phyloP scores from a whole-genome alignment of 148 eudicot genomes.

The Cornus controversa region DNA sequence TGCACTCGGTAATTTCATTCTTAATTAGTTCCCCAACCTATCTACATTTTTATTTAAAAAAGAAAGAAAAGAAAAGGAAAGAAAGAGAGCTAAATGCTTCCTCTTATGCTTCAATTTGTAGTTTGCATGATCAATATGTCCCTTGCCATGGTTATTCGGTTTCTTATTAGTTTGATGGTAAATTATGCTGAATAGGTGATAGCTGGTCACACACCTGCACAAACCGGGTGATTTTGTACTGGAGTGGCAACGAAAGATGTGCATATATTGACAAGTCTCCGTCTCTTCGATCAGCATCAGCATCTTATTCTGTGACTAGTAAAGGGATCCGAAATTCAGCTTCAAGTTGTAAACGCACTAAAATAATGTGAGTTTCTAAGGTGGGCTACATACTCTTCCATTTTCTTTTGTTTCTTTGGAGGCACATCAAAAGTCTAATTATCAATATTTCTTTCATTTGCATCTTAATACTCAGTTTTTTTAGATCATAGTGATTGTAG shows the following conservation, averaged over 20 bases:
- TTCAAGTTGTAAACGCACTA: slow-evolving; percentile 61
- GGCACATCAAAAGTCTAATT: background rate
- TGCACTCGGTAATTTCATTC: slow-evolving; percentile 63
- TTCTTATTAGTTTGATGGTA: background rate
- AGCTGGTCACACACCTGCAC: slow-evolving; percentile 97
- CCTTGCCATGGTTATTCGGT: background rate
- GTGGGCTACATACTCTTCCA: background rate
- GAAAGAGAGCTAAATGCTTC: background rate
- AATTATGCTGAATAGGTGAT: slow-evolving; percentile 56
- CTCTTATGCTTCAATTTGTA: slow-evolving; percentile 8
- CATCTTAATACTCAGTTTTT: background rate
- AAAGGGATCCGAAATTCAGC: slow-evolving; percentile 71
- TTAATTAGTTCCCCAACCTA: slow-evolving; percentile 1
- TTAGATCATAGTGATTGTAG: background rate
- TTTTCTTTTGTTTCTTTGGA: background rate
- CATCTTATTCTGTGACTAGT: slow-evolving; percentile 67
- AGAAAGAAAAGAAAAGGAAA: background rate
- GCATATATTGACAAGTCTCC: slow-evolving; percentile 91
- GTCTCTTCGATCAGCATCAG: slow-evolving; percentile 67
- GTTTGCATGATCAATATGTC: background rate
- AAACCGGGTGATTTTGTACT: slow-evolving; percentile 78
- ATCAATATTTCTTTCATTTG: background rate
- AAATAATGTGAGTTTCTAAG: slow-evolving; percentile 42
- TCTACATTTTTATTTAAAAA: background rate
- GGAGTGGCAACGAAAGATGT: slow-evolving; percentile 72